Conservation (phyloP, 192 early-diverging fungal species). For the Coemansia sp. region DNA sequence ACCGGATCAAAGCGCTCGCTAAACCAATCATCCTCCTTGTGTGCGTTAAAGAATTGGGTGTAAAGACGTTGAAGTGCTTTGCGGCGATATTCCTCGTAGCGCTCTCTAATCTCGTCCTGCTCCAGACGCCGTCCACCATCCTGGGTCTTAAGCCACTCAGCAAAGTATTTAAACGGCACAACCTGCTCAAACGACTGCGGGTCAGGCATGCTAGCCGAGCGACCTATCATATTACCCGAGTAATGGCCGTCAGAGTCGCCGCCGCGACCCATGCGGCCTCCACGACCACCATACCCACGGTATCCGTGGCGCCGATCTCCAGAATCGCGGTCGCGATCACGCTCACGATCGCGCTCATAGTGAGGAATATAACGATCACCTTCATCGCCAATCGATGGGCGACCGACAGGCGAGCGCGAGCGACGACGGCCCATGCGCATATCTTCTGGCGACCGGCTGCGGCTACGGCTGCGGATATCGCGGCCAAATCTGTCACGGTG, state of each 20-base stretch:
- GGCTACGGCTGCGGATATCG: conserved; percentile 39
- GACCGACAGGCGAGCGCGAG: conserved; percentile 48
- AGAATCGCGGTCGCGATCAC: conserved; percentile 35
- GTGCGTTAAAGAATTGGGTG: conserved; percentile 69
- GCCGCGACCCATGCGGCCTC: conserved; percentile 47
- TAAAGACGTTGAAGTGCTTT: conserved; percentile 67
- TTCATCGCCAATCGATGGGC: conserved; percentile 48
- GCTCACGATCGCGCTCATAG: conserved; percentile 67
- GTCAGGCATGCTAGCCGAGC: conserved; percentile 56
- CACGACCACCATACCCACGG: conserved; percentile 44
- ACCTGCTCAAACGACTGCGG: conserved; percentile 75
- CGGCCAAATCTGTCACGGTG: conserved; percentile 53
- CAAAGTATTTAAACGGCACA: conserved; percentile 72
- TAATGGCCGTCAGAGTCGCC: conserved; percentile 38
- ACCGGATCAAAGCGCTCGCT: conserved; percentile 86
- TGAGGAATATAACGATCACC: conserved; percentile 84
- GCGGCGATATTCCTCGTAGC: conserved; percentile 83
- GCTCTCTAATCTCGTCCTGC: conserved; percentile 76
- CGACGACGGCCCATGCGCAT: conserved; percentile 33
- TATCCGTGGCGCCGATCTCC: conserved; percentile 40
- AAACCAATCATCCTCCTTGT: conserved; percentile 91
- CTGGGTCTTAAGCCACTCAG: conserved; percentile 64
- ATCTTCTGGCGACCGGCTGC: conserved; percentile 42
- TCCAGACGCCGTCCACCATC: conserved; percentile 62
- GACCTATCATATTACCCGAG: conserved; percentile 33